These are phyloP conservation scores for Kodamaea kaohsiungensis DNA, from an alignment of 805 yeast genomes.

Conservation along the genomic window DNA sequence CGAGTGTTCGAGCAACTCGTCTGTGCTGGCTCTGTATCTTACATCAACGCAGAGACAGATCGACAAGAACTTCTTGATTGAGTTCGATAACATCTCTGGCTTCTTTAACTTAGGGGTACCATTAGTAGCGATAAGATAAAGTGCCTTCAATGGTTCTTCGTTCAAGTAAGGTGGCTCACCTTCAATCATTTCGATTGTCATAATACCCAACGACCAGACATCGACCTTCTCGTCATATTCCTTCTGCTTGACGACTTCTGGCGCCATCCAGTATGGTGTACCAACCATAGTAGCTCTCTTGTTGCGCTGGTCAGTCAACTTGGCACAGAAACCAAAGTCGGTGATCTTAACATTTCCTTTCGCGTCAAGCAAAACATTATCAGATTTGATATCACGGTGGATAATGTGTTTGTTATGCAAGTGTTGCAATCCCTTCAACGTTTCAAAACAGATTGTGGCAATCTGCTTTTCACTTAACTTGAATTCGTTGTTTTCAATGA, in stretches of 20 bases:
- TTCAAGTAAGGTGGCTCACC: conserved; percentile 83
- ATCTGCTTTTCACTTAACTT: conserved; percentile 83
- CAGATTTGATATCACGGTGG: conserved; percentile 58
- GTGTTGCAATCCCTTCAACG: conserved; percentile 87
- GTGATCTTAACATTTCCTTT: conserved; percentile 47
- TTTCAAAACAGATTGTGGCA: conserved; percentile 86
- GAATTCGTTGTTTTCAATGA: conserved; percentile 80
- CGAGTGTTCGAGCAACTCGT: conserved; percentile 77
- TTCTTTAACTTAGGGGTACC: conserved; percentile 76
- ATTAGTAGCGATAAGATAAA: conserved; percentile 74
- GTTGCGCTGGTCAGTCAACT: conserved; percentile 67
- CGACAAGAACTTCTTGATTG: conserved; percentile 81
- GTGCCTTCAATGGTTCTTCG: conserved; percentile 76
- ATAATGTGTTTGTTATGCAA: conserved; percentile 90
- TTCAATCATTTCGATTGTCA: conserved; percentile 87
- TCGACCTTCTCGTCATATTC: conserved; percentile 83
- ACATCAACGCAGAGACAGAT: conserved; percentile 95
- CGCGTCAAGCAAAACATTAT: conserved; percentile 45
- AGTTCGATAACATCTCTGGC: conserved; percentile 68
- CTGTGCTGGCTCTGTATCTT: conserved; percentile 85
- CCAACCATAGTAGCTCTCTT: conserved; percentile 88
- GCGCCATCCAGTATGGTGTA: conserved; percentile 91
- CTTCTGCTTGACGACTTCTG: conserved; percentile 78
- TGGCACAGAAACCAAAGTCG: conserved; percentile 58
- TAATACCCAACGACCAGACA: conserved; percentile 80